Conservation (phyloP, 2,329 filamentous ascomycete species). For the Aureobasidium subglaciale region DNA sequence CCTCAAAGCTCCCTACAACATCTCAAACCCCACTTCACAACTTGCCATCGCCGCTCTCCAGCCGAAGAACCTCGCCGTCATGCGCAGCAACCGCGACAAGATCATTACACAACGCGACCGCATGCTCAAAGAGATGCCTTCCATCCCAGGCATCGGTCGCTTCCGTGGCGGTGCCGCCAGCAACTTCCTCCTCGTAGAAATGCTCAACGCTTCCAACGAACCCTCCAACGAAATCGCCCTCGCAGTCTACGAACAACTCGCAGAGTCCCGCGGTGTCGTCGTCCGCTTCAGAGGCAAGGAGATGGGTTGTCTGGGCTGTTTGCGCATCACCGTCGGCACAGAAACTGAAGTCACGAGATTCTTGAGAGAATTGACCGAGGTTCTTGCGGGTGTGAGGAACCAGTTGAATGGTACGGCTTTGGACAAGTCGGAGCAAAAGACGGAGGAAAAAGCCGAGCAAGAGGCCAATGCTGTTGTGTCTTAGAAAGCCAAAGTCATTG, state of each 20-base stretch:
- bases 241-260: conserved; percentile 74
- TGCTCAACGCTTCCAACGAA: conserved; percentile 59
- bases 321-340: conserved; percentile 89
- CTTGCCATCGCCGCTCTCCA: conserved; percentile 69
- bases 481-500: conserved; percentile 24
- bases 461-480: conserved; percentile 45
- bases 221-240: conserved; percentile 74
- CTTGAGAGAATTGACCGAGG: conserved; percentile 55
- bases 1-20: conserved; percentile 94
- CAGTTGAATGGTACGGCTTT: conserved; percentile 26
- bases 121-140: conserved; percentile 64
- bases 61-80: conserved; percentile 59
- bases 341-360: conserved; percentile 78
- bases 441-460: conserved; percentile 41
- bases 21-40: conserved; percentile 78
- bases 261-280: conserved; percentile 81
- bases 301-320: conserved; percentile 76
- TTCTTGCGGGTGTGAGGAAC: conserved; percentile 44
- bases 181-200: conserved; percentile 89
- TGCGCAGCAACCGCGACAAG: conserved; percentile 62
- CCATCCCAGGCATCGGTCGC: conserved; percentile 68
- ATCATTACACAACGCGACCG: conserved; percentile 73
- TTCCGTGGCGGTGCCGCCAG: conserved; percentile 72
- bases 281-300: conserved; percentile 93
- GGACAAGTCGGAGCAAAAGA: conserved; percentile 25